Evolutionary conservation across 352 stramenopile genomes (phyloP).

Genomic region (Globisporangium echinulatum): DNA sequence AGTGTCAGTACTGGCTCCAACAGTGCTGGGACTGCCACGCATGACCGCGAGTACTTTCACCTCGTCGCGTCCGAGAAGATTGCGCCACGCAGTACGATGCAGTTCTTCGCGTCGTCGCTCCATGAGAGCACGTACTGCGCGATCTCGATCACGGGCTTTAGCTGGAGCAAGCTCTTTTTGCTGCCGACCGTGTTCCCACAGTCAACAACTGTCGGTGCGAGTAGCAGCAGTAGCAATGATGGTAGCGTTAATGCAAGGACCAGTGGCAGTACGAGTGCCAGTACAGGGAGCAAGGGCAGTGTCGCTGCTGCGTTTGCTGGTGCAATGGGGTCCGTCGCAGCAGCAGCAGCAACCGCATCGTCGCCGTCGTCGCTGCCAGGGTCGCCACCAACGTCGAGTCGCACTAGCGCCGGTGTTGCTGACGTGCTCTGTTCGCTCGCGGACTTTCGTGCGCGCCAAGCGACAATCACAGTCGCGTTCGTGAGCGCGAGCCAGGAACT

Average conservation of each 20-base stretch:
- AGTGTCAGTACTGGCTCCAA: background rate
- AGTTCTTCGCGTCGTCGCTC: slow-evolving; percentile 64
- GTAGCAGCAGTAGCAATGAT: slow-evolving; percentile 2
- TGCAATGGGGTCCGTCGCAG: background rate
- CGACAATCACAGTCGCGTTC: slow-evolving; percentile 60
- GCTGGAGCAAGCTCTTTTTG: slow-evolving; percentile 72
- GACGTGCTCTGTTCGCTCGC: slow-evolving; percentile 43
- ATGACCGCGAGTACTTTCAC: slow-evolving; percentile 70
- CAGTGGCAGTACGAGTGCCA: background rate
- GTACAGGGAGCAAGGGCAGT: background rate
- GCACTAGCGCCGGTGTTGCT: slow-evolving; percentile 1
- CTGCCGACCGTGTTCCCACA: slow-evolving; percentile 29
- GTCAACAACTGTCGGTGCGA: slow-evolving; percentile 5
- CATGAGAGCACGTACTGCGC: slow-evolving; percentile 74
- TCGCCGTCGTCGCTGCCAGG: slow-evolving; percentile 9
- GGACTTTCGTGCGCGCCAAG: slow-evolving; percentile 51
- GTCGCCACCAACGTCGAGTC: slow-evolving; percentile 12
- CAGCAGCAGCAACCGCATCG: slow-evolving; percentile 3
- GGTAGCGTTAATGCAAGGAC: background rate
- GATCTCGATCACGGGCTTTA: slow-evolving; percentile 70
- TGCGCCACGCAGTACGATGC: slow-evolving; percentile 29
- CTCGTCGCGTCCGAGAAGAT: slow-evolving; percentile 66
- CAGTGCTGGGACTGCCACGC: background rate
- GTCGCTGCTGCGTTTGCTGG: background rate
- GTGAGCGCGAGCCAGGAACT: slow-evolving; percentile 37